These are phyloP conservation scores for Heterobasidion annosum DNA, from an alignment of 1,284 basidiomycete genomes.

Conservation along the genomic window DNA sequence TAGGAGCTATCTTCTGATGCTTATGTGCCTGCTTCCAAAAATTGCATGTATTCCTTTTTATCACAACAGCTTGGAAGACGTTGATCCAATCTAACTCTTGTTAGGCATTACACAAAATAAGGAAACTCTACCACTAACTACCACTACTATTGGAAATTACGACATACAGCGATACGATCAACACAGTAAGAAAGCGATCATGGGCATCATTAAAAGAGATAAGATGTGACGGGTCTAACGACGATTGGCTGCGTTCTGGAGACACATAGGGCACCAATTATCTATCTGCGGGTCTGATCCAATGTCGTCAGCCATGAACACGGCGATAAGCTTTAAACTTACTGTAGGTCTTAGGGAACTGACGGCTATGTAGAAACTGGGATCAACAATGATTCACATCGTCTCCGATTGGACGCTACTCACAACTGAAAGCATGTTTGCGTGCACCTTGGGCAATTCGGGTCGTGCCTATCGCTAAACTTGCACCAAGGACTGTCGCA, in stretches of 20 bases:
- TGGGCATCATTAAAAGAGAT: background rate
- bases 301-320: slow-evolving; percentile 5
- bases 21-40: too few relatives aligned
- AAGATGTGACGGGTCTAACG: background rate
- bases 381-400: slow-evolving; percentile 10
- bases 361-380: slow-evolving; percentile 35
- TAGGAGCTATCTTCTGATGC: too few relatives aligned
- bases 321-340: slow-evolving; percentile 13
- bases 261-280: slow-evolving; percentile 30
- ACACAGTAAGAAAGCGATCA: background rate
- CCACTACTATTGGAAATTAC: background rate
- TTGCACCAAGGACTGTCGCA: slow-evolving; percentile 60
- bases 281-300: slow-evolving; percentile 22
- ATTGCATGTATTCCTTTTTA: too few relatives aligned
- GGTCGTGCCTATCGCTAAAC: slow-evolving; percentile 58
- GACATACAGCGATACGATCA: background rate
- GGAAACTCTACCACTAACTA: background rate
- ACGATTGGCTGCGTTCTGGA: background rate
- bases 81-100: background rate
- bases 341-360: slow-evolving; percentile 61
- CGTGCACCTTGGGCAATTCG: slow-evolving; percentile 47
- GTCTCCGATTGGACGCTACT: slow-evolving; percentile 17
- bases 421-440: slow-evolving; percentile 74
- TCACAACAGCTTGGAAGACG: too few relatives aligned
- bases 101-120: background rate